phyloP scores from a whole-genome alignment of 148 eudicot genomes.

The Rhododendron henanense region DNA sequence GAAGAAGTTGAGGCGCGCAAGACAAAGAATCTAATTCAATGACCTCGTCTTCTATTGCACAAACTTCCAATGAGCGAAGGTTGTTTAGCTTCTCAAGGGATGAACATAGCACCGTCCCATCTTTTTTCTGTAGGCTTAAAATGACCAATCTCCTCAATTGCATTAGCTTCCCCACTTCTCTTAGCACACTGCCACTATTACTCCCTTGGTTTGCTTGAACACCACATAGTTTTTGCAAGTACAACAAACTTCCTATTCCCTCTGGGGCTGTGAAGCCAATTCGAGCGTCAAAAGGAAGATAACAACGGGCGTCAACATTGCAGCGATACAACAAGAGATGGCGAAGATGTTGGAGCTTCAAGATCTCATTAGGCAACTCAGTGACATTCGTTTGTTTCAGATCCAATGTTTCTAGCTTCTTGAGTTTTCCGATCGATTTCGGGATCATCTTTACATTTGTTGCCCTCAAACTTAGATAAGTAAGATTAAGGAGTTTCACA shows the following conservation, averaged over 20 bases:
- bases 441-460: background rate
- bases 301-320: too few relatives aligned
- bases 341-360: background rate
- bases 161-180: slow-evolving; percentile 16
- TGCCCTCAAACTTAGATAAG: background rate
- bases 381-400: background rate
- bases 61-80: too few relatives aligned
- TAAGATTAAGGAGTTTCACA: background rate
- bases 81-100: too few relatives aligned
- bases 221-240: background rate
- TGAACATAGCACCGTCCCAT: too few relatives aligned
- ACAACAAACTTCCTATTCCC: too few relatives aligned
- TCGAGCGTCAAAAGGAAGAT: too few relatives aligned
- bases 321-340: too few relatives aligned
- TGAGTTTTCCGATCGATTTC: background rate
- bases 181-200: background rate
- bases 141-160: slow-evolving; percentile 11
- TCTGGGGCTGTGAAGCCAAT: too few relatives aligned
- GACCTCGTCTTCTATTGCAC: too few relatives aligned
- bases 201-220: background rate
- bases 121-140: background rate
- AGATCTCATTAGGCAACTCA: background rate
- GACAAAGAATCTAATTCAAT: too few relatives aligned
- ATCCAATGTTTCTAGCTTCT: background rate
- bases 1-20: background rate